Conservation (phyloP, 2,329 filamentous ascomycete species). For the Fusarium nisikadoi region DNA sequence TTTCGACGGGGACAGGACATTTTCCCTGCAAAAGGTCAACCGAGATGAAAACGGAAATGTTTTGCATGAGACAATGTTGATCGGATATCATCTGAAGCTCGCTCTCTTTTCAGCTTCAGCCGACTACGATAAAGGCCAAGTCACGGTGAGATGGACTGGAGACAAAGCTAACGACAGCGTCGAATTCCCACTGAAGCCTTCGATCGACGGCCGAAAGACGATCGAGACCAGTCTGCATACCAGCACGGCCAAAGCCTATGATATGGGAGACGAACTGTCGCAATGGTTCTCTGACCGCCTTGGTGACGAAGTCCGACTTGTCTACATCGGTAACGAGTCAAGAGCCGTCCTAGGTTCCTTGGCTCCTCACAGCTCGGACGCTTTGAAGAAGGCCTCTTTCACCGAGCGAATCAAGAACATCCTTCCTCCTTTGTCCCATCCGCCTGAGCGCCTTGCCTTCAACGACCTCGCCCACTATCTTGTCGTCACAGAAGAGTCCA, state of each 20-base stretch:
- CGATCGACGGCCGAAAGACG: background rate
- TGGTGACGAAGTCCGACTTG: conserved; percentile 24
- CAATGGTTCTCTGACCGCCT: conserved; percentile 38
- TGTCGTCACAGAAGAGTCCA: conserved; percentile 42
- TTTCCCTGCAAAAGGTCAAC: conserved; percentile 35
- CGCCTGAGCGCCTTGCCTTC: conserved; percentile 27
- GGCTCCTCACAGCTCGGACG: conserved; percentile 37
- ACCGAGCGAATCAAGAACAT: background rate
- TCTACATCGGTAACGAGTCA: conserved; percentile 37
- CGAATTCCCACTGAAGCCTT: conserved; percentile 29
- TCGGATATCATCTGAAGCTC: conserved; percentile 36
- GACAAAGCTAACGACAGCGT: background rate
- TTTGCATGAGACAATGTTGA: conserved; percentile 37
- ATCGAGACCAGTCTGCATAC: conserved; percentile 29
- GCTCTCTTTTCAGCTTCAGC: conserved; percentile 27
- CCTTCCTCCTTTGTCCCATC: conserved; percentile 13
- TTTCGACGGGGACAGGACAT: conserved; percentile 37
- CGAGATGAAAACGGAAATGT: background rate
- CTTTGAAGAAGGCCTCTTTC: conserved; percentile 13
- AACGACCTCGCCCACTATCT: conserved; percentile 40
- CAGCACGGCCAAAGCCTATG: conserved; percentile 33
- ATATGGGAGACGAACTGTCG: conserved; percentile 35
- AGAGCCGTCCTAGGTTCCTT: conserved; percentile 38
- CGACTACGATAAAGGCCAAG: background rate
- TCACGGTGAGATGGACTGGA: background rate